Evolutionary conservation across 106 monocot species (phyloP).

Genomic region (Iris macrosiphon): DNA sequence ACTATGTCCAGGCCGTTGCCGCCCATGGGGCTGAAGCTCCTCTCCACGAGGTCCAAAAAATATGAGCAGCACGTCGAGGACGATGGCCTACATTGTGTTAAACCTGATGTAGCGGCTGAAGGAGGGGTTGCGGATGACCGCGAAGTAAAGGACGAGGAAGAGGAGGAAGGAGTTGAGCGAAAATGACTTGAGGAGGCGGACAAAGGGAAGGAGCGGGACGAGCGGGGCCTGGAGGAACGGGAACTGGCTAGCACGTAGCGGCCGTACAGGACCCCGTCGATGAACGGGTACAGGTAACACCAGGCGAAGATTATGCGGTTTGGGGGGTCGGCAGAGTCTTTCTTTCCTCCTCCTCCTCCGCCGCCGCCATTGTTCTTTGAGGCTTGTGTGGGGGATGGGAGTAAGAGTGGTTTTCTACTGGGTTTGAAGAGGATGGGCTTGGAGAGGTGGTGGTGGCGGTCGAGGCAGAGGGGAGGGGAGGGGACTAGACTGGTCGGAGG

Average conservation of each 20-base stretch:
- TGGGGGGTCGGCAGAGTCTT: conserved; percentile 31
- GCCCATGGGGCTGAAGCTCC: conserved; percentile 31
- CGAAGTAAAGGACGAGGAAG: conserved; percentile 92
- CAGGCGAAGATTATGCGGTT: conserved; percentile 72
- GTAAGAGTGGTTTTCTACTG: too few relatives aligned
- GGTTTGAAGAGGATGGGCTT: neutral
- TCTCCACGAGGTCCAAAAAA: conserved; percentile 82
- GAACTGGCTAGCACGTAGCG: conserved; percentile 72
- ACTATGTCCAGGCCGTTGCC: conserved; percentile 63
- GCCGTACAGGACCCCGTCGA: conserved; percentile 83
- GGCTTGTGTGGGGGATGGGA: neutral
- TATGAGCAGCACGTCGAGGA: conserved; percentile 88
- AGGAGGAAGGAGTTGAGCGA: conserved; percentile 71
- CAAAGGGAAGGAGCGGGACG: conserved; percentile 64
- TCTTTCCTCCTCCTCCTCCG: too few relatives aligned
- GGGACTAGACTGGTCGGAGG: too few relatives aligned
- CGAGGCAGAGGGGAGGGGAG: too few relatives aligned
- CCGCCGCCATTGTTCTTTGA: too few relatives aligned
- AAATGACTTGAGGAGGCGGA: conserved; percentile 60
- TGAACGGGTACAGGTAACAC: conserved; percentile 91
- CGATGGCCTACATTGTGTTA: conserved; percentile 98
- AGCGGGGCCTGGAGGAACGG: conserved; percentile 50
- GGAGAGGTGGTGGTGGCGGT: neutral
- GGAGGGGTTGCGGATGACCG: conserved; percentile 73
- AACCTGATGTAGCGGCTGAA: conserved; percentile 92